A percentile compares a stretch with the other conserved stretches of the same genome.
Conservation (phyloP, 2,329 filamentous ascomycete genomes). For the Apiospora rasikravindrae region DNA sequence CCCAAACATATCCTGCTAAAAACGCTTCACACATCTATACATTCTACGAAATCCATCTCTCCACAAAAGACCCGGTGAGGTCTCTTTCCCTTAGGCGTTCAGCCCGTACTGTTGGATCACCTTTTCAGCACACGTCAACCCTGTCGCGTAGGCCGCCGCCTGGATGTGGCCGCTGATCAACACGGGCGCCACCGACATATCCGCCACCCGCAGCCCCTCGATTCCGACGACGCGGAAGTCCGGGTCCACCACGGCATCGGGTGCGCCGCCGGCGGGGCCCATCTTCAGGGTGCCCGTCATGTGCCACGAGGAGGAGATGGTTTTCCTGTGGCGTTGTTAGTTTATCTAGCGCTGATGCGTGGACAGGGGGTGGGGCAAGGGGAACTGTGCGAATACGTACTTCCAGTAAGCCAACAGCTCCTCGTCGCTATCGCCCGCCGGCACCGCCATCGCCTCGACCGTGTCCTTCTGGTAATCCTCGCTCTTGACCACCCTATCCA, state of each 20-base stretch:
- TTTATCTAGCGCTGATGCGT: neutral
- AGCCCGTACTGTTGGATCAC: constrained; percentile 51
- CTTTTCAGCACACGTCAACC: constrained; percentile 56
- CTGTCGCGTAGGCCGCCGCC: constrained; percentile 58
- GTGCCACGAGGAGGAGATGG: constrained; percentile 55
- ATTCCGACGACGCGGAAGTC: constrained; percentile 55
- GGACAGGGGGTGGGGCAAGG: neutral
- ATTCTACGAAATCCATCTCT: neutral
- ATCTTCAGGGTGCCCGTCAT: constrained; percentile 64
- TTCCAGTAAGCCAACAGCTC: constrained; percentile 54
- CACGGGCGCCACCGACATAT: constrained; percentile 57
- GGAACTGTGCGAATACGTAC: neutral
- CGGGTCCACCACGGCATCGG: constrained; percentile 53
- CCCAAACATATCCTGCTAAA: neutral
- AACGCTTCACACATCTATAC: neutral
- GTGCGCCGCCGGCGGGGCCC: constrained; percentile 49
- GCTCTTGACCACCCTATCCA: constrained; percentile 46
- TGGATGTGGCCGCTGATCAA: constrained; percentile 58
- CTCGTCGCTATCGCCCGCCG: constrained; percentile 55
- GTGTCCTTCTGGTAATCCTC: constrained; percentile 51
- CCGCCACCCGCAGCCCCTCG: constrained; percentile 53
- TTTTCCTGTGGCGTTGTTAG: constrained; percentile 36
- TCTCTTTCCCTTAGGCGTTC: neutral
- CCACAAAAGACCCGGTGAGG: neutral
- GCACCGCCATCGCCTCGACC: constrained; percentile 46